Percentiles rank a stretch among this genome's conserved stretches.
Conservation (phyloP, 768 basidiomycete species). For the Boletus eberwhitei region DNA sequence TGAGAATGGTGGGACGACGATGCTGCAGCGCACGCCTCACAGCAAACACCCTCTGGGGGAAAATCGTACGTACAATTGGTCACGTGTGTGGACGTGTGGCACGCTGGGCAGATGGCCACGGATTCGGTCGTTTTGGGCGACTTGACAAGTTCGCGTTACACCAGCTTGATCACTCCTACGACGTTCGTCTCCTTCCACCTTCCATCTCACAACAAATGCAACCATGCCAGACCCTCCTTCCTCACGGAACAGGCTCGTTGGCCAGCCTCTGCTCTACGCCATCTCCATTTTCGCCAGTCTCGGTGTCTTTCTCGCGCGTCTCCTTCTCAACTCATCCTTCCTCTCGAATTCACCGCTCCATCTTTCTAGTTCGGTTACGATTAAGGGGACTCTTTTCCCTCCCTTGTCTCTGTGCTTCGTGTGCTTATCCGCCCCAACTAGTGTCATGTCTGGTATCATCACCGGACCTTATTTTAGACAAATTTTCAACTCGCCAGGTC, state of each 20-base stretch:
- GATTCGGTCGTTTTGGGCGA: constrained; percentile 8
- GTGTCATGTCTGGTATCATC: constrained; percentile 91
- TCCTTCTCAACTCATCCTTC: not conserved
- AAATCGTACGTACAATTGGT: too few relatives aligned
- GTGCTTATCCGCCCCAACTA: constrained; percentile 27
- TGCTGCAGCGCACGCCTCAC: too few relatives aligned
- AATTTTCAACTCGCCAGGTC: constrained; percentile 76
- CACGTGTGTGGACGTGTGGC: too few relatives aligned
- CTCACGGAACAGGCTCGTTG: constrained; percentile 58
- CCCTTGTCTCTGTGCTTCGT: constrained; percentile 28
- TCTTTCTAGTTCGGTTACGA: constrained; percentile 72
- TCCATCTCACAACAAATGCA: constrained; percentile 37
- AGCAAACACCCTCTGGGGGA: too few relatives aligned
- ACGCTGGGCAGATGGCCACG: not conserved
- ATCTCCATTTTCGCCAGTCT: constrained; percentile 80
- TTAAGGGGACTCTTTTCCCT: constrained; percentile 58
- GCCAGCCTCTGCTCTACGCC: constrained; percentile 72
- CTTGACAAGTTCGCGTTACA: not conserved
- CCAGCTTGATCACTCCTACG: not conserved
- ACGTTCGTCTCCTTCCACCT: constrained; percentile 15
- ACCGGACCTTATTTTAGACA: constrained; percentile 79
- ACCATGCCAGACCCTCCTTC: constrained; percentile 46
- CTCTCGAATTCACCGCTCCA: not conserved
- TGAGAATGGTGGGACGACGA: too few relatives aligned
- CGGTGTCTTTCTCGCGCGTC: constrained; percentile 77